phyloP scores from a whole-genome alignment of 805 yeast species.

The Ogataea pini region DNA sequence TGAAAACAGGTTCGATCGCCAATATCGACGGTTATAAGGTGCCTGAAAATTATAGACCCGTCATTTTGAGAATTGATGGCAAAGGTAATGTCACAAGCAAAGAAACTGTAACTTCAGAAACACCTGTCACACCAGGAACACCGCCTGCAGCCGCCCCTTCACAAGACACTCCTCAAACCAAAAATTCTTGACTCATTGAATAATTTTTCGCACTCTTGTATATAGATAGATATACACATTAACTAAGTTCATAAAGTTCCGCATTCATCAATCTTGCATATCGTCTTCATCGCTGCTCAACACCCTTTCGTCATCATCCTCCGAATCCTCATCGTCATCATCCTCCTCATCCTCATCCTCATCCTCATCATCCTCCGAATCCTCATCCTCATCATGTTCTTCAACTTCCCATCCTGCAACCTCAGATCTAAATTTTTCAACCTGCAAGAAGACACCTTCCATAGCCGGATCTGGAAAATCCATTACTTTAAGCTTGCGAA shows the following conservation, averaged over 20 bases:
- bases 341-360: not conserved
- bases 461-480: constrained; percentile 11
- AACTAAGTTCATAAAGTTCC: not conserved
- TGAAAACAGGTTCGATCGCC: constrained; percentile 39
- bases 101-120: not conserved
- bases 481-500: constrained; percentile 10
- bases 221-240: not conserved
- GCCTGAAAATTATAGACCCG: constrained; percentile 50
- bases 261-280: not conserved
- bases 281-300: constrained; percentile 3
- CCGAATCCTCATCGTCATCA: constrained; percentile 2
- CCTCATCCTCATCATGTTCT: constrained; percentile 1
- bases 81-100: constrained; percentile 19
- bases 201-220: not conserved
- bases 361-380: not conserved
- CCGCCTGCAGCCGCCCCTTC: not conserved
- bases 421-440: constrained; percentile 9
- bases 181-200: not conserved
- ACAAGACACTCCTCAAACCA: not conserved
- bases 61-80: constrained; percentile 41
- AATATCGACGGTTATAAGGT: constrained; percentile 48
- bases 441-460: constrained; percentile 1
- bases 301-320: not conserved
- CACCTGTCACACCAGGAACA: not conserved
- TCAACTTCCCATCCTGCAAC: constrained; percentile 2